Conservation (phyloP, 345 rosid species). For the Moringa oleifera region DNA sequence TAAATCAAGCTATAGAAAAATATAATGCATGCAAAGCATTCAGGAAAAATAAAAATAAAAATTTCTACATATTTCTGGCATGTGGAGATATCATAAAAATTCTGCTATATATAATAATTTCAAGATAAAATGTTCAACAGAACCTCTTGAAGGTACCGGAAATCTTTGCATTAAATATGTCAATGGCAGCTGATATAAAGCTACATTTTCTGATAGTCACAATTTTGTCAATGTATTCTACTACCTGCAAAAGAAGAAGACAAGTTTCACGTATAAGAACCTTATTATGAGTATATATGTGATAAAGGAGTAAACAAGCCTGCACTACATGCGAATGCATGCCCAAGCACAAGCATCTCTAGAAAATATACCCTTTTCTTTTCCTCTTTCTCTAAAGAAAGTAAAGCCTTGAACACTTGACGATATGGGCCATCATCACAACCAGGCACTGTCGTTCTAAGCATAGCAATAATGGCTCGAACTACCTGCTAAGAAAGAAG, state of each 20-base stretch:
- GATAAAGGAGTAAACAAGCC: neutral
- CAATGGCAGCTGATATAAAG: conserved; percentile 71
- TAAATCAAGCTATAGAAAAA: too few relatives aligned
- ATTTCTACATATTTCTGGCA: neutral
- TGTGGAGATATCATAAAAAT: neutral
- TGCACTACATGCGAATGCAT: too few relatives aligned
- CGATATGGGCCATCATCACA: conserved; percentile 82
- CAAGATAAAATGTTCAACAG: conserved; percentile 17
- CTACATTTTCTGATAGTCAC: conserved; percentile 61
- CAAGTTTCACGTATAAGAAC: neutral
- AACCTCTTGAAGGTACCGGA: conserved; percentile 98
- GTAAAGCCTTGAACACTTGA: conserved; percentile 81
- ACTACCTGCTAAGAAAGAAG: conserved; percentile 46
- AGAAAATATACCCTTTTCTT: conserved; percentile 54
- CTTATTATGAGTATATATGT: neutral
- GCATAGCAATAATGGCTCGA: conserved; percentile 71
- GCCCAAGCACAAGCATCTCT: neutral
- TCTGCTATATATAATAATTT: neutral
- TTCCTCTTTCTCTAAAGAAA: conserved; percentile 82
- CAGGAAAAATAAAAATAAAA: too few relatives aligned
- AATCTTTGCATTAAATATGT: conserved; percentile 82
- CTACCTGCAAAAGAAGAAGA: conserved; percentile 34
- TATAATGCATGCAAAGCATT: too few relatives aligned
- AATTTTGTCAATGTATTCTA: conserved; percentile 76
- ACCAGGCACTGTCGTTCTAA: conserved; percentile 63